Conservation (phyloP, 2,329 filamentous ascomycete genomes). For the Paraconiothyrium sp. region DNA sequence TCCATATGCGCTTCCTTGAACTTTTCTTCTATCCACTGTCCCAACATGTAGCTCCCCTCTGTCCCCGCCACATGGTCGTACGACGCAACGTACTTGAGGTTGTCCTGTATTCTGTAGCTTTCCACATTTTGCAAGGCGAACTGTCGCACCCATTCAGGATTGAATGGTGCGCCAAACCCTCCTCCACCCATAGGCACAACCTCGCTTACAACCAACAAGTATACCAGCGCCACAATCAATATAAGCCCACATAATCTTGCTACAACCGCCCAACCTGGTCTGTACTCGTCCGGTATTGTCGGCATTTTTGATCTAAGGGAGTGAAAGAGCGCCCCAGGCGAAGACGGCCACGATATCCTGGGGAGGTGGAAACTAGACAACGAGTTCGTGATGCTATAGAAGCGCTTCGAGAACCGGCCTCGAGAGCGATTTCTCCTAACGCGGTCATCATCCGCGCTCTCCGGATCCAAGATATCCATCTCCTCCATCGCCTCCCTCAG, state of each 20-base stretch:
- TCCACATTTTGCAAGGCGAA: constrained; percentile 80
- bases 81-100: constrained; percentile 78
- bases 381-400: constrained; percentile 65
- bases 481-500: constrained; percentile 86
- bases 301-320: constrained; percentile 50
- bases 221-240: constrained; percentile 79
- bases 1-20: constrained; percentile 80
- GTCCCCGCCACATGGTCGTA: constrained; percentile 95
- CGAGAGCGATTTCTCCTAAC: constrained; percentile 37
- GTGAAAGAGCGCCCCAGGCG: constrained; percentile 22
- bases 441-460: constrained; percentile 42
- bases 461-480: constrained; percentile 57
- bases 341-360: constrained; percentile 47
- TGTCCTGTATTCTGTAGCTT: constrained; percentile 68
- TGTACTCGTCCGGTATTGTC: constrained; percentile 58
- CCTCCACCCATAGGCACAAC: constrained; percentile 75
- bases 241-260: constrained; percentile 79
- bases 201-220: constrained; percentile 86
- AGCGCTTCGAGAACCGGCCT: constrained; percentile 63
- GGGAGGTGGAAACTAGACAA: constrained; percentile 66
- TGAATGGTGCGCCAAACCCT: constrained; percentile 71
- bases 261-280: constrained; percentile 70
- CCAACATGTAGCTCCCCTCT: constrained; percentile 87
- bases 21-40: constrained; percentile 81
- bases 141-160: constrained; percentile 81